Base-by-base conservation (phyloP, 2,329 filamentous ascomycete genomes). In the Lecanosticta acicola region DNA sequence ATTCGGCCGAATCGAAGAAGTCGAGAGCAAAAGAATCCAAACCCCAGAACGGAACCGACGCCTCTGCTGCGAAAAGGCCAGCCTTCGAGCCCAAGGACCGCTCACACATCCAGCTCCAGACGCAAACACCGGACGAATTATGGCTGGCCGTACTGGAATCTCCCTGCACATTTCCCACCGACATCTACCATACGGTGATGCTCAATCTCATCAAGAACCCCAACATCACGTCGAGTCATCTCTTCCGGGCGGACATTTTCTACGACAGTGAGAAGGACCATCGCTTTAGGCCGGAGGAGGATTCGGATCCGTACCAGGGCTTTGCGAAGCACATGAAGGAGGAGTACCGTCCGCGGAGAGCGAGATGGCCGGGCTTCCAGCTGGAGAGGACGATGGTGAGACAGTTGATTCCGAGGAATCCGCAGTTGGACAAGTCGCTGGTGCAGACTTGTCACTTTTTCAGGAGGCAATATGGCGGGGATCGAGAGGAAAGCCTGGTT, bases 391-490 rank as follows among this genome's bases (percentile, higher is more conserved):
- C 80, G 1, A 73, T 95, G 16, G 78, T 95, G 5, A 78, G 90
- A 48, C 83, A 76, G 50, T 71, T 96, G 58, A 82, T 96, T 38
- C 91, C 91, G 2, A 76, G 91, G 41, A 95, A 95, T 65, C 79
- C 82, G 2, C 75, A 82, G 44, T 71, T 91, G 19, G 91, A 97
- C 65, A 71, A 73, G 16, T 75, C 84, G 1, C 67, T 96, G 52
- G 77, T 88, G 46, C 91, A 97, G 66, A 94, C 88, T 1, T 94
- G 88, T 64, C 76, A 87, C 45, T 77, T 90, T 51, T 87, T 64
- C 59, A 60, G 54, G 32, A 4, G 26, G 58, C 60, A 67, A 16
- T 59, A 61, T 19, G 34, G 14, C 10, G 32, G 3, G 9, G 41
- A 45, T 5, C 46, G 48, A 3, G 39, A 36, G 5, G 17, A 68